Evolutionary conservation across 305 asterid species (phyloP), one percentile per base, ranked within the genome.

Genomic region (Salvia sclarea): DNA sequence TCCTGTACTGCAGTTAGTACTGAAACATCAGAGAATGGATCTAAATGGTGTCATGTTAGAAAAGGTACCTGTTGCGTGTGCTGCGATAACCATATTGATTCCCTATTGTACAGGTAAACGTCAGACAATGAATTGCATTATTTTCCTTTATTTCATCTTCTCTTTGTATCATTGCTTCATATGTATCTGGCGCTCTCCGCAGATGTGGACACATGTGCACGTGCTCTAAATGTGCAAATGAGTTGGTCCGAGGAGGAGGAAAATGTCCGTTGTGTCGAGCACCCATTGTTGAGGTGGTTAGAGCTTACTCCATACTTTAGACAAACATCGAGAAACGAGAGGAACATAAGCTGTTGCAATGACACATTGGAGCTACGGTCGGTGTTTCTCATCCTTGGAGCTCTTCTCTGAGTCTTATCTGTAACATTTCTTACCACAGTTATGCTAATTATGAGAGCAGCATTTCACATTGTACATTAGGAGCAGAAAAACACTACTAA

Each of bases 141-240:
- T 25, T 22, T 4, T 53, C 60, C 60, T 52, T 48, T 12, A 6
- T n/a, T 25, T 54, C 40, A 3, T 7, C 14, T n/a, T 24, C 21
- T 10, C 8, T 21, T 13, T 28, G 1, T 41, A 60, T 47, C 31
- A 33, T 28, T 38, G 50, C n/a, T 66, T 14, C 22, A 6, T 54
- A 13, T 21, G 12, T 21, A 5, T 55, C 6, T 54, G 38, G 20
- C 21, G 5, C 28, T 30, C 20, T 67, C 35, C 63, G 68, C 86
- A 92, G 98, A 83, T 92, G 98, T 66, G 98, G 98, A 77, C 98
- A 90, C 83, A 92, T 92, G 98, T 92, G 96, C 85, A 90, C 96
- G 14, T 92, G 98, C 82, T 82, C 90, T 6, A 88, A 85, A 69
- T 90, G 98, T 69, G 98, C 97, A 2, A 86, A 81, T 25, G 98